Percentiles rank a stretch among this genome's conserved stretches.
Evolutionary conservation across 768 basidiomycete genomes (phyloP).

Genomic region (Cantharellus cinnabarinus): DNA sequence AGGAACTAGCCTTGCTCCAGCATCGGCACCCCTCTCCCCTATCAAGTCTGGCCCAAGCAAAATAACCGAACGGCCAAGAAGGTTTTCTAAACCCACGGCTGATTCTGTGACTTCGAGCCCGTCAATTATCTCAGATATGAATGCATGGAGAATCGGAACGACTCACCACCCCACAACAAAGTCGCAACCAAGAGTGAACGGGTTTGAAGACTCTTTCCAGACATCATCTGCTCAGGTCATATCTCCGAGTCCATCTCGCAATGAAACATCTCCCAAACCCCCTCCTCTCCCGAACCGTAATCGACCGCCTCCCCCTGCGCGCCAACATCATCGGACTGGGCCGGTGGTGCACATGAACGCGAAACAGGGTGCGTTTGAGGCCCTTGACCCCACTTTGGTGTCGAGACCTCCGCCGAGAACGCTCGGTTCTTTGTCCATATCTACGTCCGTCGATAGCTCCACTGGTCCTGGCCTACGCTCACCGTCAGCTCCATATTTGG

Average conservation of each 20-base stretch:
- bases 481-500: neutral
- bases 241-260: neutral
- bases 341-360: neutral
- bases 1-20: neutral
- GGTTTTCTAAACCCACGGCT: too few species aligned
- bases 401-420: slow-evolving; percentile 35
- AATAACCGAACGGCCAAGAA: neutral
- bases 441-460: neutral
- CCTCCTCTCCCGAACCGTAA: slow-evolving; percentile 1
- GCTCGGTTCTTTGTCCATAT: slow-evolving; percentile 14
- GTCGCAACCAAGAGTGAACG: slow-evolving; percentile 2
- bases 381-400: slow-evolving; percentile 34
- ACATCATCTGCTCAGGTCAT: neutral
- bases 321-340: slow-evolving; percentile 1
- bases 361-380: slow-evolving; percentile 51
- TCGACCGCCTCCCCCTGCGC: neutral
- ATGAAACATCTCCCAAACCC: neutral
- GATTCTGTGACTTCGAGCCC: too few species aligned
- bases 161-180: too few species aligned
- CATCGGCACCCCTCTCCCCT: slow-evolving; percentile 2
- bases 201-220: slow-evolving; percentile 41
- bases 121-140: too few species aligned
- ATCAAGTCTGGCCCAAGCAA: slow-evolving; percentile 2
- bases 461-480: neutral
- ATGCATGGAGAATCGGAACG: too few species aligned